Evolutionary conservation across 2,329 filamentous ascomycete species (phyloP).

Genomic region (Ophiocordyceps polyrhachis-furcata): DNA sequence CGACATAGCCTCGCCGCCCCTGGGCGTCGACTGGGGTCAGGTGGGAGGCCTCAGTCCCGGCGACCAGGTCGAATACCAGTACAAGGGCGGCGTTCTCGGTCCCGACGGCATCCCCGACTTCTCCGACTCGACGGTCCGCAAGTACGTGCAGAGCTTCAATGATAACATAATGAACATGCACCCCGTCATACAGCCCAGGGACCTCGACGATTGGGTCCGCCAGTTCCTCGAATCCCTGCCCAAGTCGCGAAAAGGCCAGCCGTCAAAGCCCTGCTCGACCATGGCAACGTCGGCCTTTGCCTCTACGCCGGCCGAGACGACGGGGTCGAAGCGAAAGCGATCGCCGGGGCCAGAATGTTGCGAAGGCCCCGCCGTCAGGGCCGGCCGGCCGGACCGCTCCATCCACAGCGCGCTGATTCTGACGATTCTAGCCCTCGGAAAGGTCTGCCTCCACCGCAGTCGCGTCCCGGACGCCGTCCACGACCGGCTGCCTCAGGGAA

Average conservation of each 20-base stretch:
- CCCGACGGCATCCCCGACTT: slow-evolving; percentile 36
- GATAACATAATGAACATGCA: slow-evolving; percentile 47
- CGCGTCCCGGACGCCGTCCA: slow-evolving; percentile 39
- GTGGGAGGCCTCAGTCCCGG: slow-evolving; percentile 31
- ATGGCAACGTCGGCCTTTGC: slow-evolving; percentile 8
- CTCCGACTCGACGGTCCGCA: slow-evolving; percentile 27
- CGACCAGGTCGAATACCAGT: slow-evolving; percentile 18
- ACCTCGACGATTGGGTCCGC: slow-evolving; percentile 32
- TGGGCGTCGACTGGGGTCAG: slow-evolving; percentile 40
- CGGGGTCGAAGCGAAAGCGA: slow-evolving; percentile 36
- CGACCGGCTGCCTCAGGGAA: slow-evolving; percentile 15
- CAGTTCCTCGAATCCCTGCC: slow-evolving; percentile 32
- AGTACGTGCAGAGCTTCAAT: slow-evolving; percentile 38
- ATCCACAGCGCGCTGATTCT: slow-evolving; percentile 69
- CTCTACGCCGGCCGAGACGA: slow-evolving; percentile 9
- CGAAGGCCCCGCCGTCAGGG: slow-evolving; percentile 16
- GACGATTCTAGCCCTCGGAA: slow-evolving; percentile 68
- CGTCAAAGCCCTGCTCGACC: slow-evolving; percentile 14
- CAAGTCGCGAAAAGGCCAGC: slow-evolving; percentile 10
- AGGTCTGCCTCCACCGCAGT: slow-evolving; percentile 46
- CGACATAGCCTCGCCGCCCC: slow-evolving; percentile 33
- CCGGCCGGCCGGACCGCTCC: slow-evolving; percentile 39
- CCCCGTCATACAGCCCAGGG: slow-evolving; percentile 36
- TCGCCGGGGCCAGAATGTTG: slow-evolving; percentile 18
- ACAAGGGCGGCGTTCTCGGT: slow-evolving; percentile 17